Base-by-base conservation (phyloP, 306 rosid species). In the Malus sieversii region DNA sequence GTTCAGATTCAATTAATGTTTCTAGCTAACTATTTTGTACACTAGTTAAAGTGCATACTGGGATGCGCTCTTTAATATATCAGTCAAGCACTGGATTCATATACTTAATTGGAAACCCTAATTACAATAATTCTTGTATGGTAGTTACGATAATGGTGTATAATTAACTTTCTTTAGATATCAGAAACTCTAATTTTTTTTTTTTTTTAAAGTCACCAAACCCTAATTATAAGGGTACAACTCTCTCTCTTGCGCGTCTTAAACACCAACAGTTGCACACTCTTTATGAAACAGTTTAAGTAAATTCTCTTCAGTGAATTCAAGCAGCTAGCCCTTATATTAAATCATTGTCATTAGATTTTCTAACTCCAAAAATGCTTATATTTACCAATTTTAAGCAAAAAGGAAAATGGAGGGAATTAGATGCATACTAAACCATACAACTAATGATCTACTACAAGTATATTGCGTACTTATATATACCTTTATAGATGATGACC, bases 401-500 rank as follows among this genome's bases (percentile, higher is more conserved):
- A 38, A 38, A 53, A 53, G 59, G 59, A n/a, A 19, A 53, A 10
- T 10, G 66, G 8, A 61, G 35, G 33, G 35, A 16, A 8, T 6
- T 51, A 27, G 23, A 25, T 15, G 38, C 52, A n/a, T 14, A 22
- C 10, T 14, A 30, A 61, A 61, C 5, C 14, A 20, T 51, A 16
- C 55, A 51, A 58, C 14, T 14, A 23, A 23, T 58, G 63, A 58
- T 58, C 30, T 9, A 14, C 19, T 25, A 60, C 10, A 25, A 61
- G 63, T 22, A 22, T 3, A 51, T 16, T 16, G 63, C 63, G 4
- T 13, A 27, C 8, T n/a, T 25, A 12, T 29, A 8, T 25, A 51
- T 86, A 93, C 98, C 97, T 92, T 94, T 20, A 90, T 80, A 78
- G 95, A 78, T 4, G 94, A 88, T 19, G 87, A 79, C 52, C 87